Conservation (phyloP, 2,329 filamentous ascomycete genomes). For the Epicoccum nigrum region DNA sequence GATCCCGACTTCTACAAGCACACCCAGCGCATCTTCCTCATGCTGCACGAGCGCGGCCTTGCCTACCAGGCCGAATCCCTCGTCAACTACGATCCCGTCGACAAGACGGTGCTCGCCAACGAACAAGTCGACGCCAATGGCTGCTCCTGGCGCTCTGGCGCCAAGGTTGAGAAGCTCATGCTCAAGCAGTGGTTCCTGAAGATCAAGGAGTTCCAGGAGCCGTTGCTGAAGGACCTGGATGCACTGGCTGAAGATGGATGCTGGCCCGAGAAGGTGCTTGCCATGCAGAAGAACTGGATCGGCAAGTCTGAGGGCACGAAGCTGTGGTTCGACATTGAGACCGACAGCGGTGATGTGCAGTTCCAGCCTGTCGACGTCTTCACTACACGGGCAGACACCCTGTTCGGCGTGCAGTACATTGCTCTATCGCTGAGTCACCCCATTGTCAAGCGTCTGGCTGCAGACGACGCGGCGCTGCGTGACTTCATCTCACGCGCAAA, state of each 20-base stretch:
- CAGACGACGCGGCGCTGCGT: slow-evolving; percentile 65
- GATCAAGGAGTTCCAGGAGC: slow-evolving; percentile 79
- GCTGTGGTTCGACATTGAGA: slow-evolving; percentile 70
- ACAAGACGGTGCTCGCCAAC: slow-evolving; percentile 88
- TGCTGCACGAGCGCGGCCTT: slow-evolving; percentile 73
- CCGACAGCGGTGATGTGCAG: slow-evolving; percentile 42
- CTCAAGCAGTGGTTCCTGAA: slow-evolving; percentile 90
- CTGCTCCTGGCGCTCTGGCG: slow-evolving; percentile 84
- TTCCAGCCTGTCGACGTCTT: slow-evolving; percentile 71
- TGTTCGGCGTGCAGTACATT: slow-evolving; percentile 86
- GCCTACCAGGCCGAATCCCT: slow-evolving; percentile 83
- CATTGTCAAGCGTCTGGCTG: slow-evolving; percentile 67
- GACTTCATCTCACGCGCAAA: slow-evolving; percentile 67
- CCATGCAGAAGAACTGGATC: slow-evolving; percentile 89
- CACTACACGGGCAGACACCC: slow-evolving; percentile 83
- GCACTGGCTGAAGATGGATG: slow-evolving; percentile 65
- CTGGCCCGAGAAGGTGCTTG: slow-evolving; percentile 83
- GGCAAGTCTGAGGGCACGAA: slow-evolving; percentile 77
- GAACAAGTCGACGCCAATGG: slow-evolving; percentile 91
- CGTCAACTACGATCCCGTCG: slow-evolving; percentile 90
- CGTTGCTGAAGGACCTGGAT: slow-evolving; percentile 73
- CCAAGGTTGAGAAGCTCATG: slow-evolving; percentile 77
- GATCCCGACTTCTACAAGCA: slow-evolving; percentile 87
- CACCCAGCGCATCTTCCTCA: slow-evolving; percentile 83
- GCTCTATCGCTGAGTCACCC: slow-evolving; percentile 77